A percentile compares a stretch with the other conserved stretches of the same genome.
Evolutionary conservation across 768 basidiomycete genomes (phyloP).

Genomic region (Mycena galopus): DNA sequence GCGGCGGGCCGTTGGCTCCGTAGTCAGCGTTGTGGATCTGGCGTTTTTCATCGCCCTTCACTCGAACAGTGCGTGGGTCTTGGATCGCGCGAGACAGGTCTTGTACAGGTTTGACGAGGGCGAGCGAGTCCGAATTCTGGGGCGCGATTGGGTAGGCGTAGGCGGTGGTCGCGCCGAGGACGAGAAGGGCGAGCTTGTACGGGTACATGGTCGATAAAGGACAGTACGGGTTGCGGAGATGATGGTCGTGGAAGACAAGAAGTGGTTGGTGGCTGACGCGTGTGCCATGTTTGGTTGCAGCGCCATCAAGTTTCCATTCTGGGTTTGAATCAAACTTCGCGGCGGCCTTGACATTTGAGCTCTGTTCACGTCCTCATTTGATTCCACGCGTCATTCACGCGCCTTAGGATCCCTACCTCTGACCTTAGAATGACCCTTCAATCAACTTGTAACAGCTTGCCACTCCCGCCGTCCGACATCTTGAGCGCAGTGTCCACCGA

Average conservation of each 20-base stretch:
- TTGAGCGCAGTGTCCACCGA: too few species aligned
- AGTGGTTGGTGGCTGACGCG: conserved; percentile 13
- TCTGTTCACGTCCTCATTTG: too few species aligned
- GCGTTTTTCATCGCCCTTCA: conserved; percentile 4
- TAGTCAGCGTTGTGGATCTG: conserved; percentile 37
- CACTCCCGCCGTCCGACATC: too few species aligned
- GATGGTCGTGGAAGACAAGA: conserved; percentile 28
- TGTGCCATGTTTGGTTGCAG: neutral
- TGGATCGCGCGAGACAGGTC: conserved; percentile 3
- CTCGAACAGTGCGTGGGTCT: neutral
- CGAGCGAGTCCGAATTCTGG: conserved; percentile 5
- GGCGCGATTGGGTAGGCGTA: conserved; percentile 26
- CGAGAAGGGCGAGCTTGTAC: conserved; percentile 23
- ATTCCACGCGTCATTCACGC: too few species aligned
- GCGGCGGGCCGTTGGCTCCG: conserved; percentile 18
- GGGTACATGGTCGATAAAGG: conserved; percentile 20
- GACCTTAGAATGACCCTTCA: too few species aligned
- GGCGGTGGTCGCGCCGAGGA: conserved; percentile 5
- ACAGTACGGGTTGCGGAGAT: neutral
- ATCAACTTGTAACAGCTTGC: too few species aligned
- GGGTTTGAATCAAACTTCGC: too few species aligned
- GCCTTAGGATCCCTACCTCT: too few species aligned
- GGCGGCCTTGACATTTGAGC: too few species aligned
- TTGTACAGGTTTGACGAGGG: neutral
- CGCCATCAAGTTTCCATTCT: neutral